Percentiles rank a stretch among this genome's conserved stretches.
Conservation (phyloP, 495 filamentous ascomycete species). For the Aspergillus taichungensis region DNA sequence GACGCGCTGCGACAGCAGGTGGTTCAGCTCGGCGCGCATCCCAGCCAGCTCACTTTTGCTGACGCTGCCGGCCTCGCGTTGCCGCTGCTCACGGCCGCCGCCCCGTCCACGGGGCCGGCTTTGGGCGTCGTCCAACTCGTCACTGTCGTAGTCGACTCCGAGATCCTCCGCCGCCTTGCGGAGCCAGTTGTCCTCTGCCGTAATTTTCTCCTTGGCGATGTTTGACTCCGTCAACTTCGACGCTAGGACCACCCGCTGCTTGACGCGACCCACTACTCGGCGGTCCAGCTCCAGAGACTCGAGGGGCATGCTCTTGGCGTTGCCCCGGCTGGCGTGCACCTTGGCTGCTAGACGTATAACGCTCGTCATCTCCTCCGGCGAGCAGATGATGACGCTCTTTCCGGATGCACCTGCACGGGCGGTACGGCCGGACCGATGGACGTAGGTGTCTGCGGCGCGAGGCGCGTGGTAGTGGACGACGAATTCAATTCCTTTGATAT, state of each 20-base stretch:
- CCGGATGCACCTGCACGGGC: slow-evolving; percentile 73
- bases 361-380: slow-evolving; percentile 81
- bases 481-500: slow-evolving; percentile 80
- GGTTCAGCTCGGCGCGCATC: slow-evolving; percentile 33
- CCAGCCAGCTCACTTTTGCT: slow-evolving; percentile 61
- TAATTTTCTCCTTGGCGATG: slow-evolving; percentile 79
- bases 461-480: slow-evolving; percentile 95
- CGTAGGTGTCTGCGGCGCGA: slow-evolving; percentile 83
- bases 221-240: slow-evolving; percentile 75
- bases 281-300: slow-evolving; percentile 77
- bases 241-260: slow-evolving; percentile 62
- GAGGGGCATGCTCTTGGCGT: slow-evolving; percentile 51
- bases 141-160: slow-evolving; percentile 86
- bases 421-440: slow-evolving; percentile 91
- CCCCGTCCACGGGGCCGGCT: slow-evolving; percentile 58
- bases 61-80: slow-evolving; percentile 57
- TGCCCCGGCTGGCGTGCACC: slow-evolving; percentile 57
- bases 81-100: slow-evolving; percentile 63
- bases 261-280: slow-evolving; percentile 63
- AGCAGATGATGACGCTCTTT: slow-evolving; percentile 76
- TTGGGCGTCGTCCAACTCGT: slow-evolving; percentile 60
- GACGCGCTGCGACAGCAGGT: slow-evolving; percentile 61
- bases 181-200: slow-evolving; percentile 77
- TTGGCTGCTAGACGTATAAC: slow-evolving; percentile 79
- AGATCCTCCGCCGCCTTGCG: slow-evolving; percentile 81